Base-by-base conservation (phyloP, 805 yeast species). In the Candida koratica region DNA sequence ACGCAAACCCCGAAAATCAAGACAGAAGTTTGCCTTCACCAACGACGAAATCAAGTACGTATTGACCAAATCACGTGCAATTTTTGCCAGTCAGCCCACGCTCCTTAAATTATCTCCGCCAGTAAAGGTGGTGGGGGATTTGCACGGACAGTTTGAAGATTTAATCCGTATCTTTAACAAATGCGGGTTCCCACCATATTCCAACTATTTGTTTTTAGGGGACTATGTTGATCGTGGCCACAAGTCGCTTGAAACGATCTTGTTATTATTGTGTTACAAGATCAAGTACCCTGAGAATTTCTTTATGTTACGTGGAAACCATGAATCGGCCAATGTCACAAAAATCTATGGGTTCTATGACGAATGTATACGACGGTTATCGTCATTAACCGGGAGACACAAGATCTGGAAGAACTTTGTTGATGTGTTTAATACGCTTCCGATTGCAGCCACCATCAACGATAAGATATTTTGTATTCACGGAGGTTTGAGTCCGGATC, bases 61-160 rank as follows among this genome's bases (percentile, higher is more conserved):
- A 28, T 72, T 83, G 52, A 66, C 74, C 14, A 73, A 67, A 43
- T 71, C 84, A 4, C 62, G 86, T 39, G 73, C 77, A 32, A 64
- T 81, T 12, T 79, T 81, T 37, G 51, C 80, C 54, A 65, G 60
- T 7, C 89, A 81, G 48, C 88, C 89, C 6, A 71, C 80, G 22
- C 54, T 81, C 35, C 61, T 81, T 41, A 76, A 78, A 45, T 59
- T 81, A 42, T 78, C 83, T 2, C 82, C 93, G 0, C 89, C 93
- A 0, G 90, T 84, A 3, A 84, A 84, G 55, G 75, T 84, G 40
- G 90, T 84, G 5, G 93, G 93, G 28, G 88, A 86, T 60, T 81
- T 84, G 37, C 93, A 84, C 58, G 94, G 81, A 3, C 81, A 75
- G 46, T 75, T 69, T 47, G 58, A 62, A 44, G 81, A 75, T 52